Evolutionary conservation across 306 rosid genomes (phyloP).

Genomic region (Medicago ruthenica): DNA sequence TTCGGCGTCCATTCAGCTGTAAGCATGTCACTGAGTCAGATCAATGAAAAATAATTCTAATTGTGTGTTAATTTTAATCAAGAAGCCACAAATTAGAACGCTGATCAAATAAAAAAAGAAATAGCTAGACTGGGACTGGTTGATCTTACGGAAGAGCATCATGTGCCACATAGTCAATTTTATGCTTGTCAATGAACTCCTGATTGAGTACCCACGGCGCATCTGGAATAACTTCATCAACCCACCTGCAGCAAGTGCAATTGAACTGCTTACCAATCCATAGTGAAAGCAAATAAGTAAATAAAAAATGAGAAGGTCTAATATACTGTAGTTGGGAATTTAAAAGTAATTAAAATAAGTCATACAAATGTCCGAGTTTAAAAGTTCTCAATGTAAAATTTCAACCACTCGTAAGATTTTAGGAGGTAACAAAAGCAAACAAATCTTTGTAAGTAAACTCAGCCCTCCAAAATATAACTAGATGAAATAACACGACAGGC

Average conservation of each 20-base stretch:
- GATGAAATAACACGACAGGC: slow-evolving; percentile 15
- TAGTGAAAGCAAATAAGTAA: slow-evolving; percentile 29
- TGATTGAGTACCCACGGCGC: slow-evolving; percentile 88
- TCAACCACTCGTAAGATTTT: background rate
- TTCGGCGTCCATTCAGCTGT: slow-evolving; percentile 15
- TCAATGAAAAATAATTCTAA: slow-evolving; percentile 15
- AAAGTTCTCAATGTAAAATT: background rate
- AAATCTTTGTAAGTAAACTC: background rate
- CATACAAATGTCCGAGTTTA: background rate
- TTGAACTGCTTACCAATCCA: slow-evolving; percentile 33
- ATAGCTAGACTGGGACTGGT: slow-evolving; percentile 48
- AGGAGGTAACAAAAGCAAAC: background rate
- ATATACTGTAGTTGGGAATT: slow-evolving; percentile 22
- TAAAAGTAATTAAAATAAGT: slow-evolving; percentile 9
- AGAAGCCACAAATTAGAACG: slow-evolving; percentile 23
- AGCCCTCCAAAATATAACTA: slow-evolving; percentile 30
- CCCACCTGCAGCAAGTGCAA: slow-evolving; percentile 76
- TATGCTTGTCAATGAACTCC: slow-evolving; percentile 88
- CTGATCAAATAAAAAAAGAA: slow-evolving; percentile 14
- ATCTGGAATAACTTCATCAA: slow-evolving; percentile 96
- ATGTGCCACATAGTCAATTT: slow-evolving; percentile 87
- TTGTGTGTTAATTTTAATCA: slow-evolving; percentile 46
- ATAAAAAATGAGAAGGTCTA: slow-evolving; percentile 15
- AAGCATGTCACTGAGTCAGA: slow-evolving; percentile 2
- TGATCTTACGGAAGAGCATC: slow-evolving; percentile 95